Base-by-base conservation (phyloP, 2,329 filamentous ascomycete species). In the Paecilomyces fulvus region DNA sequence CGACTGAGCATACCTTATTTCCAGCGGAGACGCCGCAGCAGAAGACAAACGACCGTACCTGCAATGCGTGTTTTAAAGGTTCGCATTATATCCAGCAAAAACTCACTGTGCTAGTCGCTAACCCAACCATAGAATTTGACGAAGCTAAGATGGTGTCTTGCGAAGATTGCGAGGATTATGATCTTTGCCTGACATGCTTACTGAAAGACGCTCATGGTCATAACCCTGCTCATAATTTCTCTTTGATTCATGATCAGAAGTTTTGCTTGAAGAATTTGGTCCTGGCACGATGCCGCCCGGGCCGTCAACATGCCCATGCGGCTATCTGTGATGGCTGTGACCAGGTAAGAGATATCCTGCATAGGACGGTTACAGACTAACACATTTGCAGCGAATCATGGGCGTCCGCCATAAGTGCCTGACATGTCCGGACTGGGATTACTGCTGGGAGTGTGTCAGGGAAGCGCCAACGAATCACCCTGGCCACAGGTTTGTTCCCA, bases 391-490 rank as follows among this genome's bases (percentile, higher is more conserved):
- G 80, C 85, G 84, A 71, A 94, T 99, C 66, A 80, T 82, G 64
- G 95, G 94, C 64, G 81, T 96, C 56, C 92, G 94, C 64, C 88
- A 97, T 83, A 99, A 99, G 81, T 99, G 94, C 73, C 80, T 97
- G 61, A 87, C 90, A 70, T 99, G 94, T 78, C 94, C 95, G 49
- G 94, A 99, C 73, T 99, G 90, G 88, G 94, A 99, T 68, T 97
- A 89, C 76, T 99, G 94, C 79, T 80, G 82, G 23, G 78, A 83
- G 8, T 99, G 95, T 74, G 73, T 90, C 57, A 96, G 67, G 88
- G 83, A 80, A 63, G 86, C 88, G 50, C 73, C 73, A 59, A 80
- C 83, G 65, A 83, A 83, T 54, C 92, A 96, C 71, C 83, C 88
- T 12, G 79, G 81, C 56, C 92, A 96, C 70, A 87, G 90, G 64